These are phyloP conservation scores for Lathyrus aphaca DNA, from an alignment of 306 rosid species.

Conservation along the genomic window DNA sequence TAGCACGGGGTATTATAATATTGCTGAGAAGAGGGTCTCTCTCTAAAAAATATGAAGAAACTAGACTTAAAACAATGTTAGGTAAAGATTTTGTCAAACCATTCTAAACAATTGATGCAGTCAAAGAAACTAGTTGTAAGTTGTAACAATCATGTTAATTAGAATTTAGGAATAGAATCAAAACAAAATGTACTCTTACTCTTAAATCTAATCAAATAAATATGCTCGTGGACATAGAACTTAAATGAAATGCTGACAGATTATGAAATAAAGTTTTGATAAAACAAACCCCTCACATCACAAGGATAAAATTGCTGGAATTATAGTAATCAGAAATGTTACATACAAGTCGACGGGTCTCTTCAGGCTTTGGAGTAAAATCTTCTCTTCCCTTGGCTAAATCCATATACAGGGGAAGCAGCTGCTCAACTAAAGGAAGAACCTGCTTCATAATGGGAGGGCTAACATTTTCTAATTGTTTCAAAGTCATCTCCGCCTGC, in stretches of 20 bases:
- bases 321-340: constrained; percentile 32
- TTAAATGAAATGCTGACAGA: constrained; percentile 30
- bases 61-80: constrained; percentile 14
- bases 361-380: constrained; percentile 88
- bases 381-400: constrained; percentile 87
- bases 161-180: constrained; percentile 12
- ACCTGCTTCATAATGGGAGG: constrained; percentile 98
- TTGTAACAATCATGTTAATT: constrained; percentile 9
- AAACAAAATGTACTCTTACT: constrained; percentile 4
- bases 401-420: constrained; percentile 95
- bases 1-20: too few species aligned
- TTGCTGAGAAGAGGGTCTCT: too few species aligned
- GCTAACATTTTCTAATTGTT: constrained; percentile 79
- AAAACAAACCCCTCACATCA: constrained; percentile 17
- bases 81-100: constrained; percentile 24
- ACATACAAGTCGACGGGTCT: constrained; percentile 84
- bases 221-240: not conserved
- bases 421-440: constrained; percentile 95
- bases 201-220: constrained; percentile 28
- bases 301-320: constrained; percentile 15
- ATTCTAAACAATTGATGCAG: constrained; percentile 28
- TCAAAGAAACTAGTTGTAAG: constrained; percentile 19
- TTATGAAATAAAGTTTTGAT: not conserved
- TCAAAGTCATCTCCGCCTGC: constrained; percentile 96
- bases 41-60: constrained; percentile 13